phyloP scores from a whole-genome alignment of 2,329 filamentous ascomycete species.

The Ophiostoma sp. region DNA sequence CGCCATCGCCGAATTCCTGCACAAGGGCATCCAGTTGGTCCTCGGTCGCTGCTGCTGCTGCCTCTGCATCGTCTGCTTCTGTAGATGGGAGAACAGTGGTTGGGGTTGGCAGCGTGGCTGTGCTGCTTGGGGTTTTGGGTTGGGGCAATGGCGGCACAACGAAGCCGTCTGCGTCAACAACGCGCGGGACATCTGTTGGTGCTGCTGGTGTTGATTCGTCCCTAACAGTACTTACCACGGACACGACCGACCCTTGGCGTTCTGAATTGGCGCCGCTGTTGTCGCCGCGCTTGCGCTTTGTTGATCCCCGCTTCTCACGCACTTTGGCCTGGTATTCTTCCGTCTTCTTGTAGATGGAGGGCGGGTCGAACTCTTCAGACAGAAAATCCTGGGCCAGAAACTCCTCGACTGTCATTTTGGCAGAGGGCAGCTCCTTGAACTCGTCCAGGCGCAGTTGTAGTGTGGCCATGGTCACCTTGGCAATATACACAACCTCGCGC shows the following conservation, averaged over 20 bases:
- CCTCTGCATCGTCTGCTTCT: slow-evolving; percentile 15
- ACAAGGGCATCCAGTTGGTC: slow-evolving; percentile 39
- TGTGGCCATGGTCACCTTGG: slow-evolving; percentile 91
- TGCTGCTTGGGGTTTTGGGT: slow-evolving; percentile 21
- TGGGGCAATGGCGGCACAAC: slow-evolving; percentile 53
- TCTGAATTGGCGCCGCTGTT: background rate
- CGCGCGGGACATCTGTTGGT: background rate
- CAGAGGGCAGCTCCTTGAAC: slow-evolving; percentile 81
- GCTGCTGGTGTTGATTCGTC: background rate
- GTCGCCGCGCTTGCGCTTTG: slow-evolving; percentile 42
- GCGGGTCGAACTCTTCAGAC: slow-evolving; percentile 63
- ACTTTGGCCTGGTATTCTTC: slow-evolving; percentile 53
- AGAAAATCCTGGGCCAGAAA: slow-evolving; percentile 59
- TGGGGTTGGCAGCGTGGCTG: background rate
- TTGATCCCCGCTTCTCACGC: slow-evolving; percentile 42
- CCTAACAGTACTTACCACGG: background rate
- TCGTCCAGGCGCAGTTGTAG: slow-evolving; percentile 88
- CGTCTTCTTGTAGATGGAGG: slow-evolving; percentile 67
- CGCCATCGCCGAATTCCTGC: slow-evolving; percentile 41
- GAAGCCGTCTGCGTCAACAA: slow-evolving; percentile 61
- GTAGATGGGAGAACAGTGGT: background rate
- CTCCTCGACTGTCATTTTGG: slow-evolving; percentile 78
- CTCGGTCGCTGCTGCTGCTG: slow-evolving; percentile 27
- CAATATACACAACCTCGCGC: slow-evolving; percentile 93
- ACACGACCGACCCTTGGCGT: slow-evolving; percentile 21